Percentiles rank a stretch among this genome's conserved stretches.
Evolutionary conservation across 768 basidiomycete species (phyloP).

Genomic region (Serendipita indica): DNA sequence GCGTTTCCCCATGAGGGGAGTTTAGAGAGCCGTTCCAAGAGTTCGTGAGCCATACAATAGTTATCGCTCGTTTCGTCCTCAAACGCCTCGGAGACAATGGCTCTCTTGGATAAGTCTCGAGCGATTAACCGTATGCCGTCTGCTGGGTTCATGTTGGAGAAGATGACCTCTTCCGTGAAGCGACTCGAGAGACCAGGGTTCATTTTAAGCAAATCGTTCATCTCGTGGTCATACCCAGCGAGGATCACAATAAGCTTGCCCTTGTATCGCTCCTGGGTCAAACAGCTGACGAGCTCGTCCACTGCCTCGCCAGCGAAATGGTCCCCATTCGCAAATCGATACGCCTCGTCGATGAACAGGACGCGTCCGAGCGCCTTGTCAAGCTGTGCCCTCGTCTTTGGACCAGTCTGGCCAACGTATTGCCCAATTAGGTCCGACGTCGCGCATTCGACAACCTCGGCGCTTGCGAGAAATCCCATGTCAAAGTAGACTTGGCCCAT

Average conservation of each 20-base stretch:
- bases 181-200: constrained; percentile 54
- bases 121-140: constrained; percentile 37
- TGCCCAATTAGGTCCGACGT: constrained; percentile 55
- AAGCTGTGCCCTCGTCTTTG: constrained; percentile 43
- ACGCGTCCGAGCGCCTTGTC: constrained; percentile 54
- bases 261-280: constrained; percentile 44
- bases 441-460: constrained; percentile 52
- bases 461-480: constrained; percentile 39
- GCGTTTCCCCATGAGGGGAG: constrained; percentile 56
- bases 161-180: constrained; percentile 45
- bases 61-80: constrained; percentile 20
- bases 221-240: constrained; percentile 55
- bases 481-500: constrained; percentile 48
- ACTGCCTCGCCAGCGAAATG: constrained; percentile 56
- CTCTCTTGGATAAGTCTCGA: constrained; percentile 32
- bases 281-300: constrained; percentile 49
- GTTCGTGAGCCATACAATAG: constrained; percentile 26
- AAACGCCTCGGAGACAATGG: constrained; percentile 28
- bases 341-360: constrained; percentile 60
- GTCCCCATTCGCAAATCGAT: constrained; percentile 40
- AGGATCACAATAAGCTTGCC: constrained; percentile 50
- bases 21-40: constrained; percentile 29
- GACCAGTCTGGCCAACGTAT: constrained; percentile 59
- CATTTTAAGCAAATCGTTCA: constrained; percentile 41
- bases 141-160: constrained; percentile 35